Evolutionary conservation across 176 grass and related monocot species (phyloP), one percentile per base, ranked within the genome.

Genomic region (Cenchrus americanus): DNA sequence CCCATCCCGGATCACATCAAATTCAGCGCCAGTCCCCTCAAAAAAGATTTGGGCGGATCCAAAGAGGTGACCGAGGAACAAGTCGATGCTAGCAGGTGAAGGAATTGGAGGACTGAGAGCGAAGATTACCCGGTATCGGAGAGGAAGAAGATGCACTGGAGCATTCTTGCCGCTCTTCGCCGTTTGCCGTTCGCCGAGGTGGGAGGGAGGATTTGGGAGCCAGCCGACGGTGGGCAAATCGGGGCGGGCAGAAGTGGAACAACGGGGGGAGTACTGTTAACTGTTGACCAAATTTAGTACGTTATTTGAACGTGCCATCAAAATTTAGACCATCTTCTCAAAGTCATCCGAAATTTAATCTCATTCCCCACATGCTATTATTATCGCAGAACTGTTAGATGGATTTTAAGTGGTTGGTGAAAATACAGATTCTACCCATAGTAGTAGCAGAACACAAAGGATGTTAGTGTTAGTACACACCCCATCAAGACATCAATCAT

Each of bases 141-240:
- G 70, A 97, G 91, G 64, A 97, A 71, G 77, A 97, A 97, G 72
- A 97, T 53, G 67, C 91, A 94, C 87, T 92, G 94, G 50, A 97
- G 43, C 94, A 94, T 97, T 88, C 55, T 75, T 12, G 58, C 58
- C 58, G 58, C 55, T 8, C 55, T 59, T 55, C 55, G 55, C 58
- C 9, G 58, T 5, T 12, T 3, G 57, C 4, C 9, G 58, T 5
- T 12, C 9, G 57, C 4, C 9, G n/a, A 19, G 53, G 53, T 7
- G 53, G 15, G 15, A 55, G 53, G 15, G 15, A 55, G 51, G 3
- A 55, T 1, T 55, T 21, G 58, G 58, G 3, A 61, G 58, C 11
- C n/a, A 61, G 58, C 11, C n/a, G n/a, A 61, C 58, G 58, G 23
- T 12, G 58, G 21, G 10, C 58, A 61, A 61, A 61, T 61, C 58